Conservation (phyloP, 805 yeast species). For the Lipomyces sp. region DNA sequence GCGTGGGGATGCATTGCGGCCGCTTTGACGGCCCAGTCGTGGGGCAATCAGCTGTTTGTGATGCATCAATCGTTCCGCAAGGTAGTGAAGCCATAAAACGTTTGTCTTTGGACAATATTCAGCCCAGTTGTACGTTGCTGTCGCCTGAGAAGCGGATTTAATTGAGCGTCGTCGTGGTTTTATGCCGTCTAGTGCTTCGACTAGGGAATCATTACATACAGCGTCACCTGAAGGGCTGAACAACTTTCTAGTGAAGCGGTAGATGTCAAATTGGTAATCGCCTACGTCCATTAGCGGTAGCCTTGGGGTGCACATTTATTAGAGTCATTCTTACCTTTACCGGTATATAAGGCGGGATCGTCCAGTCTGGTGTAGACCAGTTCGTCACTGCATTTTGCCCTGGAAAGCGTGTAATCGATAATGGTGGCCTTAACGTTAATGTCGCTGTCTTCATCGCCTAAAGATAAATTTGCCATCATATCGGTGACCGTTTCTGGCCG, state of each 20-base stretch:
- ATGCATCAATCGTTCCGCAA: constrained; percentile 56
- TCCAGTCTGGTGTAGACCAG: constrained; percentile 62
- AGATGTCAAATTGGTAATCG: constrained; percentile 65
- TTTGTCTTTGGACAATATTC: constrained; percentile 56
- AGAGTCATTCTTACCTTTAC: constrained; percentile 44
- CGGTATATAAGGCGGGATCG: constrained; percentile 64
- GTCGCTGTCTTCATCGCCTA: constrained; percentile 20
- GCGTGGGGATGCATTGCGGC: constrained; percentile 5
- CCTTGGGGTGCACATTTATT: too few species aligned
- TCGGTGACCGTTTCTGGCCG: constrained; percentile 28
- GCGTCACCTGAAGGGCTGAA: constrained; percentile 19
- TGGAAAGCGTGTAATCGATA: constrained; percentile 62
- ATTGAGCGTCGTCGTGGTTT: constrained; percentile 39
- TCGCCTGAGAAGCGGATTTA: not conserved
- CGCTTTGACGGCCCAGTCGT: constrained; percentile 3
- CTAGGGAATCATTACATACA: constrained; percentile 43
- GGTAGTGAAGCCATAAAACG: constrained; percentile 66
- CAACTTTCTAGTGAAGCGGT: constrained; percentile 55
- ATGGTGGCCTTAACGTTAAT: constrained; percentile 51
- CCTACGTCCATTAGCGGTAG: constrained; percentile 44
- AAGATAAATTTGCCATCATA: constrained; percentile 27
- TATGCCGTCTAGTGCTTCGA: constrained; percentile 52
- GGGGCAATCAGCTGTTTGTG: constrained; percentile 46
- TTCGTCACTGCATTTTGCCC: constrained; percentile 49
- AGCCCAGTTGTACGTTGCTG: constrained; percentile 53